phyloP scores from a whole-genome alignment of 177 flowering plant genomes.

The Vitis hybrid region DNA sequence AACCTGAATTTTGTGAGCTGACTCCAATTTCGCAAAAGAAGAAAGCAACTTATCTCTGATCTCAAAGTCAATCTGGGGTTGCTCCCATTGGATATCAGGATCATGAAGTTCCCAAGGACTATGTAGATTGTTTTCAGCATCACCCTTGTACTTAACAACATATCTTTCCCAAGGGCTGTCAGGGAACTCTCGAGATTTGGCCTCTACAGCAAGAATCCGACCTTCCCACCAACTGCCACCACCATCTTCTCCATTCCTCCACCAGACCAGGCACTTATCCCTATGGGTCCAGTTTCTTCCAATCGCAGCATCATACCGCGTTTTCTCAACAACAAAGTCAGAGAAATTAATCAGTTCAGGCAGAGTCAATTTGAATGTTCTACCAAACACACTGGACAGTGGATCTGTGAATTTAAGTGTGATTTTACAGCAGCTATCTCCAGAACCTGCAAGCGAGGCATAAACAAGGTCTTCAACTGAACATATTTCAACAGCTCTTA shows the following conservation, averaged over 20 bases:
- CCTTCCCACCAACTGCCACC: slow-evolving; percentile 96
- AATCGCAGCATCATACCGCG: slow-evolving; percentile 70
- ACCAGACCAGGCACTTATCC: slow-evolving; percentile 87
- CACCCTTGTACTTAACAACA: slow-evolving; percentile 53
- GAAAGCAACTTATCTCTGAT: slow-evolving; percentile 45
- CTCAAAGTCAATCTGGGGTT: slow-evolving; percentile 53
- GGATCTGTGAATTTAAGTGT: slow-evolving; percentile 62
- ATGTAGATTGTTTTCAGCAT: slow-evolving; percentile 40
- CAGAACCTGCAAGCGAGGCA: slow-evolving; percentile 71
- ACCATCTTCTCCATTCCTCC: slow-evolving; percentile 65
- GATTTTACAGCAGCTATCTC: slow-evolving; percentile 91
- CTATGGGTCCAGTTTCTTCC: slow-evolving; percentile 67
- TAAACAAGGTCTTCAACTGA: slow-evolving; percentile 60
- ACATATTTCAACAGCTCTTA: slow-evolving; percentile 79
- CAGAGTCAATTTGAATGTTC: slow-evolving; percentile 59
- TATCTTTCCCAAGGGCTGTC: slow-evolving; percentile 96
- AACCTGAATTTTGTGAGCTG: slow-evolving; percentile 47
- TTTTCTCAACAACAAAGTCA: slow-evolving; percentile 82
- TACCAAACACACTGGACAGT: slow-evolving; percentile 47
- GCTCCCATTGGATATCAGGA: slow-evolving; percentile 48
- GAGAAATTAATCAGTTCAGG: slow-evolving; percentile 71
- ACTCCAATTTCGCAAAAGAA: slow-evolving; percentile 48
- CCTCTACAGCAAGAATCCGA: slow-evolving; percentile 41
- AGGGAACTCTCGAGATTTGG: slow-evolving; percentile 69
- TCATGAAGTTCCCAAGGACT: slow-evolving; percentile 94